Percentiles rank a stretch among this genome's conserved stretches.
Evolutionary conservation across 768 basidiomycete species (phyloP).

Genomic region (Paxillus rubicundulus): DNA sequence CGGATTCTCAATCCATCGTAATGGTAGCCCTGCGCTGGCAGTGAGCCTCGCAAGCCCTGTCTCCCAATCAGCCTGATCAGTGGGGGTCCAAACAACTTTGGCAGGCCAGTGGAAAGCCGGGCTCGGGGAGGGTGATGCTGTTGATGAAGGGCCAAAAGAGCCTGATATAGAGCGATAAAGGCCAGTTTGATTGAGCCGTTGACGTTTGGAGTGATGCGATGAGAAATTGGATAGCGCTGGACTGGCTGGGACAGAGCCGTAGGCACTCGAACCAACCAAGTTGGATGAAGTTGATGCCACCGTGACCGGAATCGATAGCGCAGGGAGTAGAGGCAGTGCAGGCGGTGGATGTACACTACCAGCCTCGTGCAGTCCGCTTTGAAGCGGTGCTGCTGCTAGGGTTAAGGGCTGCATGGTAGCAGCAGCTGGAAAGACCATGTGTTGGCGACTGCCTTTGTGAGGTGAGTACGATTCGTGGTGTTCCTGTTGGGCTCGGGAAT

Average conservation of each 20-base stretch:
- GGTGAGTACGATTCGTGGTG: too few species aligned
- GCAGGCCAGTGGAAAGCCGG: neutral
- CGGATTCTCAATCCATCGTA: constrained; percentile 38
- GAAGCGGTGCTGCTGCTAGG: too few species aligned
- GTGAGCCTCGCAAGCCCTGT: constrained; percentile 25
- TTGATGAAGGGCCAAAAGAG: neutral
- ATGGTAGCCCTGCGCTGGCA: constrained; percentile 33
- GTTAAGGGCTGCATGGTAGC: too few species aligned
- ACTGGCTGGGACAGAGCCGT: neutral
- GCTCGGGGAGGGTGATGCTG: neutral
- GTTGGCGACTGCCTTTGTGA: too few species aligned
- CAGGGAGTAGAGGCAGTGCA: too few species aligned
- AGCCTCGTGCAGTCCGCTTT: too few species aligned
- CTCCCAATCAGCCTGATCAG: neutral
- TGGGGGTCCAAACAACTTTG: neutral
- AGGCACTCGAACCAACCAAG: too few species aligned
- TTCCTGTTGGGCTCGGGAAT: too few species aligned
- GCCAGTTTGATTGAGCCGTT: neutral
- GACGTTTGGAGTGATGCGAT: neutral
- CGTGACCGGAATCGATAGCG: too few species aligned
- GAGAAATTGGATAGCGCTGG: neutral
- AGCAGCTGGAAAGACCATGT: too few species aligned
- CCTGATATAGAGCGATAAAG: neutral
- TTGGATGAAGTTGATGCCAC: too few species aligned
- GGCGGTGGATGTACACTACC: too few species aligned